Conservation (phyloP, 2,329 filamentous ascomycete genomes). For the Monilinia polystroma region DNA sequence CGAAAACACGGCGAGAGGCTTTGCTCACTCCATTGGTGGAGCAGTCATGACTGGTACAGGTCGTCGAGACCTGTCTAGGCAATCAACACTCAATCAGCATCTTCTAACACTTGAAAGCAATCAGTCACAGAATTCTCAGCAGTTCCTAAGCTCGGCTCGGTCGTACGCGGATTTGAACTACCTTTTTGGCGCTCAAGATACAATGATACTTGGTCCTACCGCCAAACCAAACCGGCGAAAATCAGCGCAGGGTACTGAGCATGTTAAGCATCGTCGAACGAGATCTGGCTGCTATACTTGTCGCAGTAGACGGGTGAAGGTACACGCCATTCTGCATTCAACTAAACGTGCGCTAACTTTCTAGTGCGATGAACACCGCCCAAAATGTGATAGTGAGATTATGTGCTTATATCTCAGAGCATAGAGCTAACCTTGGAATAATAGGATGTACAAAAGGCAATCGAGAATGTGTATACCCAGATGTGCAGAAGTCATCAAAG, state of each 20-base stretch:
- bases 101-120: constrained; percentile 8
- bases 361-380: constrained; percentile 89
- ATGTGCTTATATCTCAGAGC: background rate
- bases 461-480: constrained; percentile 87
- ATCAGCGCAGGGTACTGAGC: constrained; percentile 34
- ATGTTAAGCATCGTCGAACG: constrained; percentile 87
- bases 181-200: constrained; percentile 37
- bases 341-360: constrained; percentile 32
- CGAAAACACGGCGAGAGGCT: background rate
- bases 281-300: constrained; percentile 94
- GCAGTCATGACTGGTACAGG: constrained; percentile 12
- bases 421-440: constrained; percentile 31
- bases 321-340: constrained; percentile 39
- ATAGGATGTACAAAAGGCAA: constrained; percentile 87
- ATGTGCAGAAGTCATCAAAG: constrained; percentile 51
- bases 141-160: constrained; percentile 18
- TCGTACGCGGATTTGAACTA: constrained; percentile 35
- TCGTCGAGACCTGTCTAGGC: constrained; percentile 14
- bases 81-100: constrained; percentile 16
- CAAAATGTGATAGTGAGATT: constrained; percentile 73
- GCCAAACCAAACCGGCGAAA: constrained; percentile 37
- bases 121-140: constrained; percentile 9
- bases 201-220: constrained; percentile 36
- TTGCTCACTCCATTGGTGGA: background rate
- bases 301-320: constrained; percentile 81